Base-by-base conservation (phyloP, 139 green algal species). In the Chlamydomonas schloesseri region DNA sequence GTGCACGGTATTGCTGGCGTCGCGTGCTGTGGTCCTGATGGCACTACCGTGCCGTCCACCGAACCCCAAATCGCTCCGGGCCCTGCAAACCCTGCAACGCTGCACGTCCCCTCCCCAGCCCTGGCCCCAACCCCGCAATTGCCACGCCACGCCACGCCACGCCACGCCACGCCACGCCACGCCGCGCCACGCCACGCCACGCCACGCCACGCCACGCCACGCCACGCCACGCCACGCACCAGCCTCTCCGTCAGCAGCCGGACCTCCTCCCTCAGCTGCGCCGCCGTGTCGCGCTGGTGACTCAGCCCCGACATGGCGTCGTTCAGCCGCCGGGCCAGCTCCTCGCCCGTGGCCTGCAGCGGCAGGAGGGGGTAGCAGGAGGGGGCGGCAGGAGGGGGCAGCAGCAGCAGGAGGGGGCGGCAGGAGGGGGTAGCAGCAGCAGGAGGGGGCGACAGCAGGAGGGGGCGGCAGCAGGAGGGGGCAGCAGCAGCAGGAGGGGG, bases 221-320 rank as follows among this genome's bases (percentile, higher is more conserved):
- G n/a, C n/a, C n/a, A n/a, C n/a, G n/a, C n/a, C 42, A 50, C 42
- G 42, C 42, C 33, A 64, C 78, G 15, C 67, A 84, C 78, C 78
- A 75, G 34, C n/a, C 47, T 55, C 65, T 76, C 65, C 24, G 15
- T 20, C 65, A 84, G 65, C 78, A 68, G 69, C n/a, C 65, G 78
- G n/a, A 29, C 42, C 42, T 84, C 78, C 78, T 84, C 78, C 42
- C 65, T 29, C 78, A 84, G 78, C 78, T 74, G 65, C 64, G 46
- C 42, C 42, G 37, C 65, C 64, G 42, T 33, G 18, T 84, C 78
- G 65, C 65, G 34, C 46, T 69, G 47, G 78, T 75, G 78, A 3
- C 14, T 26, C 29, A 75, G 29, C 10, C 47, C 65, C 2, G 36
- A 34, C 29, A 53, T 29, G 29, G 60, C 65, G 46, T 75, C 65